Conservation (phyloP, 148 eudicot genomes). For the Drosera capensis region DNA sequence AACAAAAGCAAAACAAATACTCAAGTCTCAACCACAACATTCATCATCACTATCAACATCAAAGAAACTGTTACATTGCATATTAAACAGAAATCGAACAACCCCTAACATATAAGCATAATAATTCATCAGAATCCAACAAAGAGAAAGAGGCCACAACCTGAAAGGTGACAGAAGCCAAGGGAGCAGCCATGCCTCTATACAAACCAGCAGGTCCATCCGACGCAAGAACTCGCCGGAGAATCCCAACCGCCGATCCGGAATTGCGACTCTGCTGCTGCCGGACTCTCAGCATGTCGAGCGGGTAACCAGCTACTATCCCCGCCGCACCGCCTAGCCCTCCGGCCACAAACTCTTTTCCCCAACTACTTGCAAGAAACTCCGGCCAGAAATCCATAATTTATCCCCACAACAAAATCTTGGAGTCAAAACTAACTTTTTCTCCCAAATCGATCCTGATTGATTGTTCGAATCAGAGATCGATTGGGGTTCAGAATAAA, state of each 20-base stretch:
- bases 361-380: slow-evolving; percentile 80
- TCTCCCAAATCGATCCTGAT: no score
- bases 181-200: slow-evolving; percentile 85
- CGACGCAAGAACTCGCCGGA: slow-evolving; percentile 27
- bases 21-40: no score
- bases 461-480: no score
- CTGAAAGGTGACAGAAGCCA: slow-evolving; percentile 87
- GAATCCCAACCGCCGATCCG: slow-evolving; percentile 44
- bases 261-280: slow-evolving; percentile 46
- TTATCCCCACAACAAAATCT: background rate
- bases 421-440: background rate
- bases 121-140: background rate
- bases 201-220: slow-evolving; percentile 60
- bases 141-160: slow-evolving; percentile 13
- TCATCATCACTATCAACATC: no score
- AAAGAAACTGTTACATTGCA: no score
- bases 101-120: background rate
- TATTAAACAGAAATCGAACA: background rate
- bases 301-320: slow-evolving; percentile 71
- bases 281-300: slow-evolving; percentile 65
- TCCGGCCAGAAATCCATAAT: slow-evolving; percentile 96
- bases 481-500: no score
- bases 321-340: slow-evolving; percentile 89
- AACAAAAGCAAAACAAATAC: no score
- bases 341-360: slow-evolving; percentile 85